phyloP scores from a whole-genome alignment of 129 eudicot genomes.

The sunflower (Helianthus annuus) region DNA sequence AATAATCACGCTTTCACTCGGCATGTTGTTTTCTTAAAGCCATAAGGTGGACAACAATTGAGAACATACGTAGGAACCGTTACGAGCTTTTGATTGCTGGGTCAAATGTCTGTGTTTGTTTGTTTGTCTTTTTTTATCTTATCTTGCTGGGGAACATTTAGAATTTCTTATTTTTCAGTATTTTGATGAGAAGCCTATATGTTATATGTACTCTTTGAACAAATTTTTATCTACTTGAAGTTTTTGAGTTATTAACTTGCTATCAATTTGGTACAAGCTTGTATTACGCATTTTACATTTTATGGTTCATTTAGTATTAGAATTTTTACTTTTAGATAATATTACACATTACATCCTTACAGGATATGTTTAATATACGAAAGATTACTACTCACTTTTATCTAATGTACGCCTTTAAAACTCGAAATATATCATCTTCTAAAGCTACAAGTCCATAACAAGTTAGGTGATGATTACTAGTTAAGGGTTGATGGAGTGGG shows the following conservation, averaged over 20 bases:
- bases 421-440: no score
- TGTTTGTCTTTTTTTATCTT: constrained; percentile 29
- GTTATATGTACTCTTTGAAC: constrained; percentile 42
- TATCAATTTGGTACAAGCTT: not conserved
- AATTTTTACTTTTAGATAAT: not conserved
- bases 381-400: not conserved
- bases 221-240: constrained; percentile 26
- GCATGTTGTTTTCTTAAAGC: constrained; percentile 25
- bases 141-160: constrained; percentile 31
- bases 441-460: no score
- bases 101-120: constrained; percentile 34
- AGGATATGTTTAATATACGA: not conserved
- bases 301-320: not conserved
- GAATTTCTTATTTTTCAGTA: constrained; percentile 33
- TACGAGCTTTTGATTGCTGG: constrained; percentile 31
- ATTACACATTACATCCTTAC: not conserved
- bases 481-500: no score
- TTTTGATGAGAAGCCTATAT: constrained; percentile 42
- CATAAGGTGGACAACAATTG: constrained; percentile 25
- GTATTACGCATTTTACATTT: not conserved
- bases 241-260: constrained; percentile 9
- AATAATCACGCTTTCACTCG: constrained; percentile 31
- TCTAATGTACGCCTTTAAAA: not conserved
- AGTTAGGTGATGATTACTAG: no score
- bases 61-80: constrained; percentile 31